Conservation (phyloP, 768 basidiomycete species). For the Sarcomyxa edulis region DNA sequence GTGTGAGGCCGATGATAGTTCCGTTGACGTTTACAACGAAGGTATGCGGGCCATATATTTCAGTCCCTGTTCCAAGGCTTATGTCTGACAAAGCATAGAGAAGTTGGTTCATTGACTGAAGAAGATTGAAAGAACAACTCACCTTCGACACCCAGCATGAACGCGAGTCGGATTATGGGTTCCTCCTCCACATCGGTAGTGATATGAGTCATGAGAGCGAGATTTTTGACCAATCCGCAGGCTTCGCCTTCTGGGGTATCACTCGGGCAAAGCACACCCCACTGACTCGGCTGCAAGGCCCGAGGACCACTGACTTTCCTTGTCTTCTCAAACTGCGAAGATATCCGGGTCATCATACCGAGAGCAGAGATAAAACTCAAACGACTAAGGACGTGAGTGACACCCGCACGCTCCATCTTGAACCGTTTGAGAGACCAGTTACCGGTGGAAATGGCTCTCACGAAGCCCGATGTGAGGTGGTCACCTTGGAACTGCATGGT, state of each 20-base stretch:
- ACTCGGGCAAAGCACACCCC: constrained; percentile 97
- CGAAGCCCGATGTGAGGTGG: constrained; percentile 91
- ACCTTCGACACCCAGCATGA: constrained; percentile 98
- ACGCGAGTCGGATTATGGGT: constrained; percentile 83
- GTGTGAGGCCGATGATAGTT: constrained; percentile 89
- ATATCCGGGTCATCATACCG: constrained; percentile 99
- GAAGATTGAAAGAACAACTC: constrained; percentile 11
- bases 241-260: constrained; percentile 99
- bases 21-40: constrained; percentile 98
- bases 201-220: constrained; percentile 99
- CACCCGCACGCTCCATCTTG: constrained; percentile 98
- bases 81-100: constrained; percentile 56
- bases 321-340: constrained; percentile 99
- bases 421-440: constrained; percentile 99
- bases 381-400: constrained; percentile 95
- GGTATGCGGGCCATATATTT: constrained; percentile 90
- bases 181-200: constrained; percentile 98
- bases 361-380: constrained; percentile 95
- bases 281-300: constrained; percentile 95
- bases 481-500: constrained; percentile 97
- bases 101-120: constrained; percentile 7
- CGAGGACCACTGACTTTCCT: constrained; percentile 97
- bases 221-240: constrained; percentile 96
- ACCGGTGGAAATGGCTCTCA: constrained; percentile 95
- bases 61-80: constrained; percentile 84